A percentile compares a stretch with the other conserved stretches of the same genome.
Evolutionary conservation across 1,139 yeast species (phyloP).

Genomic region (Debaryomyces fabryi): DNA sequence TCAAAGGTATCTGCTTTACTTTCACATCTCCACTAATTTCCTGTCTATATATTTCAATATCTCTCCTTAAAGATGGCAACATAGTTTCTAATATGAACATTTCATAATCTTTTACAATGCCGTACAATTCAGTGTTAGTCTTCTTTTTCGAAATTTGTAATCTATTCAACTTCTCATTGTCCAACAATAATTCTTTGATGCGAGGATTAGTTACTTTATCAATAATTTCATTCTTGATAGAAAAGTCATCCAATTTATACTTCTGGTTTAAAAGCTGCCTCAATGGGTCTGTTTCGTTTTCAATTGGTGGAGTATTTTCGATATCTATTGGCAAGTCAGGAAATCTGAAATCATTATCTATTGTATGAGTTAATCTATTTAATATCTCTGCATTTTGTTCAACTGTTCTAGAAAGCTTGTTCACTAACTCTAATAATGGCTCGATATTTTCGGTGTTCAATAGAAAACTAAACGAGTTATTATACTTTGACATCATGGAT

Average conservation of each 20-base stretch:
- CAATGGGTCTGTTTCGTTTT: conserved; percentile 8
- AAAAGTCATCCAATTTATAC: conserved; percentile 9
- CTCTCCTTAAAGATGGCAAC: conserved; percentile 34
- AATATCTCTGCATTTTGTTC: conserved; percentile 29
- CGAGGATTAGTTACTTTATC: conserved; percentile 16
- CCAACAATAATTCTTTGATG: conserved; percentile 25
- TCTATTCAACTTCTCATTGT: conserved; percentile 27
- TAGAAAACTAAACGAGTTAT: conserved; percentile 19
- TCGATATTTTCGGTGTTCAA: conserved; percentile 43
- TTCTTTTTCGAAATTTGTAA: conserved; percentile 21
- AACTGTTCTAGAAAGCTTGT: conserved; percentile 26
- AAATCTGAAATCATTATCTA: conserved; percentile 27
- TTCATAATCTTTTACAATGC: conserved; percentile 33
- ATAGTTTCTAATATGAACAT: conserved; percentile 26
- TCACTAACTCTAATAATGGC: conserved; percentile 30
- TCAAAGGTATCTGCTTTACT: conserved; percentile 17
- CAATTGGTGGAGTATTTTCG: conserved; percentile 6
- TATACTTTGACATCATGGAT: conserved; percentile 11
- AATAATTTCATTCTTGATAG: conserved; percentile 10
- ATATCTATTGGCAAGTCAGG: conserved; percentile 19
- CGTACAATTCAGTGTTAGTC: conserved; percentile 27
- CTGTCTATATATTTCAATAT: conserved; percentile 17
- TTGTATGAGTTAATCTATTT: conserved; percentile 23
- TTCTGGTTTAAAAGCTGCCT: conserved; percentile 10
- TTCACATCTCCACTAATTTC: conserved; percentile 14